Percentiles rank a stretch among this genome's conserved stretches.
phyloP scores from a whole-genome alignment of 225 moss, liverwort and hornwort species.

The Physcomitrium patens region DNA sequence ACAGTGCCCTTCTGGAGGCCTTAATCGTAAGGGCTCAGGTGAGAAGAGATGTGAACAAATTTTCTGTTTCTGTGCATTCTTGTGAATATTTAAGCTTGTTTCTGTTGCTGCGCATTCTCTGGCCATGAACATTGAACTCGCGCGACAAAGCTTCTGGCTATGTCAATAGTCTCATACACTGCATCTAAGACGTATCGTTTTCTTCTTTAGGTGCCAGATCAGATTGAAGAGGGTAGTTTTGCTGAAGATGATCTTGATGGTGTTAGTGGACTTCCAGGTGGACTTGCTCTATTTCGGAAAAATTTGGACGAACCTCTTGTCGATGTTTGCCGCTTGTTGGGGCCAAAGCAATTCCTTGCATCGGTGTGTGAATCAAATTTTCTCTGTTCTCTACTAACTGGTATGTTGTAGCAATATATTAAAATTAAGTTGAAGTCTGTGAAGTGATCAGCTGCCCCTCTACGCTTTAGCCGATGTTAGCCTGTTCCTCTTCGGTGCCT shows the following conservation, averaged over 20 bases:
- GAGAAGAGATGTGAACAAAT: constrained; percentile 27
- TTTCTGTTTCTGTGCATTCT: constrained; percentile 8
- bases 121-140: background rate
- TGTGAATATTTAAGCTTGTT: constrained; percentile 15
- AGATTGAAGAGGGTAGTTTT: constrained; percentile 68
- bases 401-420: constrained; percentile 26
- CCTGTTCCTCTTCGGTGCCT: constrained; percentile 1
- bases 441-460: constrained; percentile 17
- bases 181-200: constrained; percentile 20
- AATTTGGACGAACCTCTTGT: constrained; percentile 88
- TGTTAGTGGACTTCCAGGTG: constrained; percentile 89
- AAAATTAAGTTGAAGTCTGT: constrained; percentile 14
- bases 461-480: constrained; percentile 21
- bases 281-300: constrained; percentile 85
- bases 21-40: constrained; percentile 88
- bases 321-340: constrained; percentile 89
- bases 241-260: constrained; percentile 85
- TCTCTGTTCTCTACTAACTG: constrained; percentile 22
- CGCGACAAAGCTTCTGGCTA: constrained; percentile 17
- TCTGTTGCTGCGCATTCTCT: constrained; percentile 6
- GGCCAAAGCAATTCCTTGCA: constrained; percentile 78
- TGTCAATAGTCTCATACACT: constrained; percentile 22
- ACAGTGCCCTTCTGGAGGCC: constrained; percentile 80
- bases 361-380: constrained; percentile 56
- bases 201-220: constrained; percentile 56